Evolutionary conservation across 768 basidiomycete genomes (phyloP).

Genomic region (Rhodosporidiobolus sp.): DNA sequence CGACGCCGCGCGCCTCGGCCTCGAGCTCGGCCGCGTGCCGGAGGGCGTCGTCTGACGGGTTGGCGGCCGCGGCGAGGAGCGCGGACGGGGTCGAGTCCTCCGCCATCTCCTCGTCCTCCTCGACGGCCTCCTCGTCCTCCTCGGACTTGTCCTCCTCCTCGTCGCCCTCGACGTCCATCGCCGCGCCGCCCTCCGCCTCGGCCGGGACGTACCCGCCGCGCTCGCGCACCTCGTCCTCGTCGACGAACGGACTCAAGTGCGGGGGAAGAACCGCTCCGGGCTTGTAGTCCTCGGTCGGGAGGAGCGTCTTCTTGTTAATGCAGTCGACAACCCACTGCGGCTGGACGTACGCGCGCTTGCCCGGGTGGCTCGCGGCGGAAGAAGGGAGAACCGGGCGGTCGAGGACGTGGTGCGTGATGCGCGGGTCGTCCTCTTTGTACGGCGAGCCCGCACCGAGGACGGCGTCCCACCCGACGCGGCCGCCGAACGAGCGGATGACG

Average conservation of each 20-base stretch:
- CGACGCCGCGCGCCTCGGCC: conserved; percentile 43
- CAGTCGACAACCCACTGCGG: conserved; percentile 98
- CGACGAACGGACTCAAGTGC: conserved; percentile 92
- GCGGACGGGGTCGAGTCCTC: conserved; percentile 52
- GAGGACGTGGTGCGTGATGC: conserved; percentile 91
- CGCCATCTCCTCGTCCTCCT: conserved; percentile 47
- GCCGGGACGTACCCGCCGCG: conserved; percentile 51
- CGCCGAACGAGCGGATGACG: conserved; percentile 84
- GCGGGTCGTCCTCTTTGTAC: conserved; percentile 65
- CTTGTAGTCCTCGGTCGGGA: conserved; percentile 77
- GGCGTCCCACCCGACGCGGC: conserved; percentile 80
- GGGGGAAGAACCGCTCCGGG: conserved; percentile 86
- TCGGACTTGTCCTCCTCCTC: conserved; percentile 48
- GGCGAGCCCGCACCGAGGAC: conserved; percentile 76
- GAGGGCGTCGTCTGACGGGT: conserved; percentile 62
- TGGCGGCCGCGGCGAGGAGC: conserved; percentile 49
- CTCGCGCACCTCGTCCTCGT: conserved; percentile 55
- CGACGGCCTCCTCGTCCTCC: conserved; percentile 47
- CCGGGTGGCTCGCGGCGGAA: conserved; percentile 44
- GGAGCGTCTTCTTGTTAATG: conserved; percentile 77
- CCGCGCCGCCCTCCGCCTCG: conserved; percentile 58
- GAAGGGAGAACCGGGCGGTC: conserved; percentile 66
- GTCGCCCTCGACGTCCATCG: conserved; percentile 48
- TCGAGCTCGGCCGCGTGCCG: conserved; percentile 78
- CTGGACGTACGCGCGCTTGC: conserved; percentile 80